Evolutionary conservation across 2,329 filamentous ascomycete genomes (phyloP).

Genomic region (Pseudogymnoascus verrucosus): DNA sequence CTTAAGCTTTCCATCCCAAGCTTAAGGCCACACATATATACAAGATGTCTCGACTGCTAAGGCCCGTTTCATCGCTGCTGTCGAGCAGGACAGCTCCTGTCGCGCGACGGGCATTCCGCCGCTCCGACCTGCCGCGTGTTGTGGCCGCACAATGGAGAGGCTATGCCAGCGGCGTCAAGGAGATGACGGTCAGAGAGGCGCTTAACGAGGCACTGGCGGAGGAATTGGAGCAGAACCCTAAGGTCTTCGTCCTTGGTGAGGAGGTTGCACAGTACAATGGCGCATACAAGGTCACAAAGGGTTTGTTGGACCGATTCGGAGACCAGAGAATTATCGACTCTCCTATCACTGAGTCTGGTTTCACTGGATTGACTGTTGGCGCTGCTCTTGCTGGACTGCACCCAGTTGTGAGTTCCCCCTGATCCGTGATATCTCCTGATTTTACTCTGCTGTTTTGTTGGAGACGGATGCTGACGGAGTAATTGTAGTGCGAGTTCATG

Average conservation of each 20-base stretch:
- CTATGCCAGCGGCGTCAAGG: constrained; percentile 54
- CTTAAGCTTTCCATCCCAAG: background rate
- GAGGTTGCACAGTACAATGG: constrained; percentile 99
- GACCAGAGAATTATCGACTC: constrained; percentile 97
- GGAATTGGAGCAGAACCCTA: constrained; percentile 88
- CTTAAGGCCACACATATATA: background rate
- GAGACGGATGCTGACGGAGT: constrained; percentile 14
- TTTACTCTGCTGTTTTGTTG: background rate
- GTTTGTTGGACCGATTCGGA: constrained; percentile 91
- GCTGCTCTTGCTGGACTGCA: constrained; percentile 90
- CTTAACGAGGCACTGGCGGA: constrained; percentile 96
- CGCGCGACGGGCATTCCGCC: constrained; percentile 45
- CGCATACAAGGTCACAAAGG: constrained; percentile 99
- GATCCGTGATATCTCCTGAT: background rate
- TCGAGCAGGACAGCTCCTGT: constrained; percentile 45
- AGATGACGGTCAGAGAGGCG: constrained; percentile 94
- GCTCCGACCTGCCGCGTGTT: constrained; percentile 29
- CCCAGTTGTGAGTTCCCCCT: constrained; percentile 66
- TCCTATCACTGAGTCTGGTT: constrained; percentile 96
- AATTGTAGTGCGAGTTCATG: constrained; percentile 90
- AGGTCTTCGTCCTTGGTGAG: constrained; percentile 94
- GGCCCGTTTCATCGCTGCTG: constrained; percentile 55
- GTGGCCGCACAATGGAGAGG: constrained; percentile 26
- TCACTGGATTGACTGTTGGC: constrained; percentile 87
- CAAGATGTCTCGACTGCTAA: constrained; percentile 48